phyloP scores from a whole-genome alignment of 352 stramenopile genomes.

The Blastocystis sp. region DNA sequence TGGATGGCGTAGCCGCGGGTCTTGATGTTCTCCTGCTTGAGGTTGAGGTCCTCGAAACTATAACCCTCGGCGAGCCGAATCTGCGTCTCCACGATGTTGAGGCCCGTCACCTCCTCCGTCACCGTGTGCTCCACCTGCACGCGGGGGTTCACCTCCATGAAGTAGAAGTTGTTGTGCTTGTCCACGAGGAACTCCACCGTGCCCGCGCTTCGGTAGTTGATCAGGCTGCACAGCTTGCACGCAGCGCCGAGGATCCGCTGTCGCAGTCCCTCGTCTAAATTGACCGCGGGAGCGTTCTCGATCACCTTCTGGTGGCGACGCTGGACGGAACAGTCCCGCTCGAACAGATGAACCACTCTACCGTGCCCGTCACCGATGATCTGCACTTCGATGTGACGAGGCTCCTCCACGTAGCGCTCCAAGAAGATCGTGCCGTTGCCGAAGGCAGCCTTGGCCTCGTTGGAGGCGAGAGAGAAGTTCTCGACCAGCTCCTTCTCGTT shows the following conservation, averaged over 20 bases:
- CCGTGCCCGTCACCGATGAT: constrained; percentile 91
- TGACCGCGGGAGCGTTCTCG: constrained; percentile 76
- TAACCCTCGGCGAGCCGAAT: constrained; percentile 90
- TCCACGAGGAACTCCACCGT: constrained; percentile 98
- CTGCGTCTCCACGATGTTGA: constrained; percentile 95
- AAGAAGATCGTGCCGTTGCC: constrained; percentile 93
- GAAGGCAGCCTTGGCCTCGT: constrained; percentile 84
- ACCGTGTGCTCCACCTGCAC: constrained; percentile 93
- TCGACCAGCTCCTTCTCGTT: constrained; percentile 84
- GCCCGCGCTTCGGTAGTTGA: constrained; percentile 92
- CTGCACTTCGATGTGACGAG: constrained; percentile 96
- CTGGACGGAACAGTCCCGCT: constrained; percentile 97
- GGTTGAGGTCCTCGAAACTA: constrained; percentile 88
- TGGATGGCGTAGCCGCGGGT: constrained; percentile 92
- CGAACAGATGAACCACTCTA: constrained; percentile 91
- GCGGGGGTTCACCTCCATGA: constrained; percentile 98
- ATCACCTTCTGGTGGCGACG: constrained; percentile 93
- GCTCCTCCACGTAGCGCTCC: constrained; percentile 91
- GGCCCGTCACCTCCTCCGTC: constrained; percentile 88
- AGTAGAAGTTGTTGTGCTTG: constrained; percentile 87
- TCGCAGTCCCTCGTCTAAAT: constrained; percentile 46
- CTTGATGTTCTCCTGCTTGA: constrained; percentile 91
- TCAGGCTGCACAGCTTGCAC: constrained; percentile 85
- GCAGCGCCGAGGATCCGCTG: constrained; percentile 83
- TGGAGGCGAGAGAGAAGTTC: constrained; percentile 85